Evolutionary conservation across 2,329 filamentous ascomycete species (phyloP).

Genomic region (Podosphaera aphanis): DNA sequence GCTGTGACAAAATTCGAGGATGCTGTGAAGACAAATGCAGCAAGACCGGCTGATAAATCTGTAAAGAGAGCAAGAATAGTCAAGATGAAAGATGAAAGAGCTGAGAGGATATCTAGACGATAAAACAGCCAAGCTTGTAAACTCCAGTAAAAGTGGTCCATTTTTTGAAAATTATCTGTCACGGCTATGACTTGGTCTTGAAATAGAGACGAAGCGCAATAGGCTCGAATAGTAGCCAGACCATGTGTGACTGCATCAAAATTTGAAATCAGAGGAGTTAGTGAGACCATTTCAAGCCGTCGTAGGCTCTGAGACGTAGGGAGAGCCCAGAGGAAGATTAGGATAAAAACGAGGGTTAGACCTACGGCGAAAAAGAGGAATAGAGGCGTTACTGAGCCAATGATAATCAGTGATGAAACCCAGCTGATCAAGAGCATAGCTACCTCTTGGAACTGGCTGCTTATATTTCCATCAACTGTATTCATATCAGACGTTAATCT

Average conservation of each 20-base stretch:
- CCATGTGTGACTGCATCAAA: conserved; percentile 89
- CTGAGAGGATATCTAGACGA: conserved; percentile 72
- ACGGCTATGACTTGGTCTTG: conserved; percentile 71
- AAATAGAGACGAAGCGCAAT: conserved; percentile 82
- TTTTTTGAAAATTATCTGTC: conserved; percentile 77
- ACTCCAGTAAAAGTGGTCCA: conserved; percentile 91
- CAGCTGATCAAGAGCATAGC: conserved; percentile 76
- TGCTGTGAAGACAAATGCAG: no score
- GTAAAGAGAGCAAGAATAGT: conserved; percentile 74
- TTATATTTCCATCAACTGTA: conserved; percentile 68
- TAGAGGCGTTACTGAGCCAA: no score
- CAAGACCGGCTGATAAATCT: conserved; percentile 83
- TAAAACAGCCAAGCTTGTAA: conserved; percentile 93
- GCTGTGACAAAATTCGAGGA: conserved; percentile 97
- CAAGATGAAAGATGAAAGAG: conserved; percentile 74
- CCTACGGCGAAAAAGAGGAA: conserved; percentile 77
- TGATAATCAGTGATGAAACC: no score
- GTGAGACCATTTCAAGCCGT: conserved; percentile 76
- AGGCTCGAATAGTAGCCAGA: conserved; percentile 90
- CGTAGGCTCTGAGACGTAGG: no score
- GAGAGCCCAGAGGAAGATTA: no score
- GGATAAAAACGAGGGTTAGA: no score
- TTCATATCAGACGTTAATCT: conserved; percentile 96
- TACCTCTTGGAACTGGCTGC: no score
- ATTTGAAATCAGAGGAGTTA: conserved; percentile 89